Evolutionary conservation across 1,139 yeast genomes (phyloP).

Genomic region (Blastobotrys arbuscula): DNA sequence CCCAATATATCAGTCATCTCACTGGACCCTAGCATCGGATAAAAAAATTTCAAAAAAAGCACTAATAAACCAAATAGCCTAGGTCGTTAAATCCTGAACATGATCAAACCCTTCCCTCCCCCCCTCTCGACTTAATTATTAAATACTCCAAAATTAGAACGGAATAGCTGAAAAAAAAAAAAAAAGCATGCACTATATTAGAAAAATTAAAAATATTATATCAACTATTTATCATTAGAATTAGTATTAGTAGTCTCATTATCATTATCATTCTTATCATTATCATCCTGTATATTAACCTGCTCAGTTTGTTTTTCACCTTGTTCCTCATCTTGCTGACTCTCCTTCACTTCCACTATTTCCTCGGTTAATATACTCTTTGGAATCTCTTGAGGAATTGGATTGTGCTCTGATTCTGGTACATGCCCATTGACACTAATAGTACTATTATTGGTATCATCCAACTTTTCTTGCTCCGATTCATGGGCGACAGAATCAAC

Average conservation of each 20-base stretch:
- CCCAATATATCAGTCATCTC: no score
- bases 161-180: background rate
- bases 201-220: no score
- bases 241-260: background rate
- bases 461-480: background rate
- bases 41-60: no score
- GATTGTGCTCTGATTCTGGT: background rate
- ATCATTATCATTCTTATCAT: background rate
- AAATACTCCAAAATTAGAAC: background rate
- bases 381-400: background rate
- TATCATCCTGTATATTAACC: background rate
- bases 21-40: no score
- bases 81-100: background rate
- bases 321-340: background rate
- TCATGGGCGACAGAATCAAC: conserved; percentile 1
- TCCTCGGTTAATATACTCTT: background rate
- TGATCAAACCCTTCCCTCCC: background rate
- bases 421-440: background rate
- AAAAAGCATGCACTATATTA: background rate
- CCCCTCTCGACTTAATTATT: background rate
- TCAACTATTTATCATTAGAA: background rate
- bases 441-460: background rate
- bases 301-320: background rate
- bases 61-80: no score
- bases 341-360: background rate